Percentiles rank a stretch among this genome's conserved stretches.
These are phyloP conservation scores for Ophiognomonia clavigignenti-juglandacearum DNA, from an alignment of 2,329 filamentous ascomycete genomes.

Conservation along the genomic window DNA sequence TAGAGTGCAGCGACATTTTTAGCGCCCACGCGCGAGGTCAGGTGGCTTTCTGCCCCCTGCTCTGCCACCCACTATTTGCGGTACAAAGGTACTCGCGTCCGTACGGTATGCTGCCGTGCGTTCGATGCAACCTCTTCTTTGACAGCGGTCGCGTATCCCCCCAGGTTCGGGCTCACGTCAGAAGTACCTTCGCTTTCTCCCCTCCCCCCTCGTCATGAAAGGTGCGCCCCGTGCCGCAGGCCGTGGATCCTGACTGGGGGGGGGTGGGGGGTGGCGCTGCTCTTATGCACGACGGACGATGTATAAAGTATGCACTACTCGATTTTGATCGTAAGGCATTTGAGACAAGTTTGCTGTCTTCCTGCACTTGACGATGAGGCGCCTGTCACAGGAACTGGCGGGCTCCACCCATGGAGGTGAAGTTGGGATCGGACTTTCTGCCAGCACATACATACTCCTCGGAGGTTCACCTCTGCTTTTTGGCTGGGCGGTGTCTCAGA, in stretches of 20 bases:
- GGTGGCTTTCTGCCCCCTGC: conserved; percentile 5
- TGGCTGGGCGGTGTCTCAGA: conserved; percentile 10
- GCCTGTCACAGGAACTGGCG: not conserved
- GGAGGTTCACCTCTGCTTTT: not conserved
- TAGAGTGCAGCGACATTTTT: too few relatives aligned
- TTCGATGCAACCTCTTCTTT: not conserved
- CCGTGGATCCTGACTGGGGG: not conserved
- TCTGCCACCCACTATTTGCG: not conserved
- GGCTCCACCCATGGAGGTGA: not conserved
- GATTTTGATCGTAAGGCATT: too few relatives aligned
- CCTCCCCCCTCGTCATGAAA: not conserved
- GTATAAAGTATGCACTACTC: too few relatives aligned
- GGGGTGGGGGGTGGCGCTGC: too few relatives aligned
- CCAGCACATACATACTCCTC: not conserved
- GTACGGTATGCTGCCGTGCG: conserved; percentile 1
- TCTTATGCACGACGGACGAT: too few relatives aligned
- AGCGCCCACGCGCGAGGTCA: conserved; percentile 11
- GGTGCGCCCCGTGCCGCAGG: conserved; percentile 12
- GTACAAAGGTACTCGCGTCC: too few relatives aligned
- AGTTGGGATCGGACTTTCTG: not conserved
- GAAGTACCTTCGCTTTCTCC: too few relatives aligned
- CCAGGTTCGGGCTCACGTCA: conserved; percentile 14
- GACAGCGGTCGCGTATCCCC: conserved; percentile 1
- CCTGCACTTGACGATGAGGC: not conserved
- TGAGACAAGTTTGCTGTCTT: not conserved